These are phyloP conservation scores for Penicillium chermesinum DNA, from an alignment of 495 filamentous ascomycete species.

Conservation along the genomic window DNA sequence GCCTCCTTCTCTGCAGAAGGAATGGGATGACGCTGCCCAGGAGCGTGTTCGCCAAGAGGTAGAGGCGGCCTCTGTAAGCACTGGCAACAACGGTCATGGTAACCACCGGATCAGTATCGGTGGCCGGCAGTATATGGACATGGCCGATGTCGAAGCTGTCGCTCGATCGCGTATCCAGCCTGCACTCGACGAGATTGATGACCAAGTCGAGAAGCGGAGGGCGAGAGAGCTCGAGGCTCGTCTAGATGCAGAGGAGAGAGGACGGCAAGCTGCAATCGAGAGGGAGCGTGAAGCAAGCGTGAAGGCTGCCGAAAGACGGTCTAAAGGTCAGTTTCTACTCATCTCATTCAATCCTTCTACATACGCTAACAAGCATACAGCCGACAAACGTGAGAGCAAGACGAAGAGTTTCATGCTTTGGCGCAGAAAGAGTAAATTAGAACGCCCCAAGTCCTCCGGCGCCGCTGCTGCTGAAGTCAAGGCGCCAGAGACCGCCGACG, in stretches of 20 bases:
- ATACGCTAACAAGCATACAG: slow-evolving; percentile 18
- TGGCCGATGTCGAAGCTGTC: slow-evolving; percentile 73
- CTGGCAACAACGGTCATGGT: slow-evolving; percentile 44
- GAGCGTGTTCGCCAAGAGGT: slow-evolving; percentile 58
- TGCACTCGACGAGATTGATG: slow-evolving; percentile 82
- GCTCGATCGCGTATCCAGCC: slow-evolving; percentile 79
- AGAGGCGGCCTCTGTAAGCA: slow-evolving; percentile 54
- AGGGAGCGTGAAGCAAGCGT: slow-evolving; percentile 54
- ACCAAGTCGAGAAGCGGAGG: slow-evolving; percentile 62
- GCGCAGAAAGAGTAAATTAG: slow-evolving; percentile 27
- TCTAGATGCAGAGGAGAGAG: slow-evolving; percentile 48
- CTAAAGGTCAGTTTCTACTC: slow-evolving; percentile 40
- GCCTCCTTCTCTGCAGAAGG: slow-evolving; percentile 59
- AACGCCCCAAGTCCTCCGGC: slow-evolving; percentile 6
- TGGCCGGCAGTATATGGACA: slow-evolving; percentile 71
- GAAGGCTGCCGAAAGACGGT: slow-evolving; percentile 36
- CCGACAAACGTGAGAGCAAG: slow-evolving; percentile 29
- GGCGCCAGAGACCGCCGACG: background rate
- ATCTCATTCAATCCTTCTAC: background rate
- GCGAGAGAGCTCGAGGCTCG: slow-evolving; percentile 54
- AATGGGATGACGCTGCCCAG: slow-evolving; percentile 74
- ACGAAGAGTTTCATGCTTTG: slow-evolving; percentile 27
- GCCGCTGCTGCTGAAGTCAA: slow-evolving; percentile 1
- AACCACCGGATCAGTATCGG: slow-evolving; percentile 73
- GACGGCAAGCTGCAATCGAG: slow-evolving; percentile 39